These are phyloP conservation scores for Piper betle DNA, from an alignment of 164 flowering plant species.

Conservation along the genomic window DNA sequence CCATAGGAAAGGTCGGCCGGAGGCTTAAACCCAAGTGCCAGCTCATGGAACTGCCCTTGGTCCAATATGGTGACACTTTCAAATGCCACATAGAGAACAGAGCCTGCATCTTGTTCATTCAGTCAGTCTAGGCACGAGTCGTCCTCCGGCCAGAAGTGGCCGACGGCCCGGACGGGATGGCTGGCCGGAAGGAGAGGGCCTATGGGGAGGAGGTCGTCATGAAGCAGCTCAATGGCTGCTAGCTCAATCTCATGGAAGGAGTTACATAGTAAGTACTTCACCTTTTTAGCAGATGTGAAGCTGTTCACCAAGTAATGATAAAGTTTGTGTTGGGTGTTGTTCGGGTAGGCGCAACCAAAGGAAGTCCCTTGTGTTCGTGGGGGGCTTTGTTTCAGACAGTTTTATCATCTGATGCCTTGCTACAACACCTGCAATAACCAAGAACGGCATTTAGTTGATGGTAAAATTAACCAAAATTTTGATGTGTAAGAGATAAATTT, in stretches of 20 bases:
- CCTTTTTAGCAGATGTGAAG: not conserved
- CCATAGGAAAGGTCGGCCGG: not conserved
- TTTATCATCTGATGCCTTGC: not conserved
- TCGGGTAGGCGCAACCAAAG: not conserved
- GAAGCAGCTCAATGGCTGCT: not conserved
- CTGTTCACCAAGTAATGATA: not conserved
- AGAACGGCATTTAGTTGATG: not conserved
- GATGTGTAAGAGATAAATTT: no score
- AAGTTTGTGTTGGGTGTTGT: not conserved
- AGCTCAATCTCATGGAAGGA: not conserved
- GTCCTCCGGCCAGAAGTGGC: conserved; percentile 3
- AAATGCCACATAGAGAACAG: not conserved
- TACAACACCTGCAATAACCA: not conserved
- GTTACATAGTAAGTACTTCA: not conserved
- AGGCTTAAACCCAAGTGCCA: not conserved
- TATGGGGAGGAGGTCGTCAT: not conserved
- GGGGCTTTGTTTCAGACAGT: not conserved
- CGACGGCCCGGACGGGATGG: not conserved
- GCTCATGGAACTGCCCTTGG: not conserved
- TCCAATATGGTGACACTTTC: not conserved
- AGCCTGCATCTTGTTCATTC: not conserved
- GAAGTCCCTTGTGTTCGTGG: not conserved
- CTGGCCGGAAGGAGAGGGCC: not conserved
- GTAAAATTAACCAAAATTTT: no score
- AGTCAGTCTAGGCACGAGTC: not conserved